A percentile compares a stretch with the other conserved stretches of the same genome.
Evolutionary conservation across 1,284 basidiomycete genomes (phyloP).

Genomic region (Leccinum solheimii): DNA sequence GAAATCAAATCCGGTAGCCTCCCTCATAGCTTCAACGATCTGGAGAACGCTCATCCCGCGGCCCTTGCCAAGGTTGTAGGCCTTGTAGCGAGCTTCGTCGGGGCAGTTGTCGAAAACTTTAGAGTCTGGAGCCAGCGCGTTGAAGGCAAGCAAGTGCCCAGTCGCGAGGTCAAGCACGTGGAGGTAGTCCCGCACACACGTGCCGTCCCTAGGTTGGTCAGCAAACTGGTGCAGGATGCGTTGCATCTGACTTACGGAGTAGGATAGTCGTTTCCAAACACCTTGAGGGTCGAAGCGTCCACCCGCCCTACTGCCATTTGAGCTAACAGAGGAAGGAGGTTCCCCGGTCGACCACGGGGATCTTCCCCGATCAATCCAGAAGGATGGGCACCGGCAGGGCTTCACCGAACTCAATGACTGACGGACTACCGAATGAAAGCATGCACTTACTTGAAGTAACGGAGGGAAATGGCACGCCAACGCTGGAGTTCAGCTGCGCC

Average conservation of each 20-base stretch:
- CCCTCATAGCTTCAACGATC: constrained; percentile 95
- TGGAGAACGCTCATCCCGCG: constrained; percentile 91
- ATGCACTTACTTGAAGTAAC: constrained; percentile 91
- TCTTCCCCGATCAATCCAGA: constrained; percentile 97
- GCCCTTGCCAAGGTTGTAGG: constrained; percentile 96
- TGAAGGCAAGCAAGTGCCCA: constrained; percentile 91
- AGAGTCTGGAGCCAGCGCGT: constrained; percentile 73
- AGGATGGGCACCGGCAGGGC: constrained; percentile 95
- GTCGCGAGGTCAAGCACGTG: constrained; percentile 95
- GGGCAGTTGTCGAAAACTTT: constrained; percentile 54
- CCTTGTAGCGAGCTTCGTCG: constrained; percentile 72
- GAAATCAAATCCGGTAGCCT: constrained; percentile 87
- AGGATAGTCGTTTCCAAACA: constrained; percentile 98
- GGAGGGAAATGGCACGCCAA: constrained; percentile 82
- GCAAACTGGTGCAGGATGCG: not conserved
- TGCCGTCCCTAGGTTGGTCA: constrained; percentile 74
- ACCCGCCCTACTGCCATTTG: constrained; percentile 96
- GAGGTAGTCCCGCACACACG: constrained; percentile 96
- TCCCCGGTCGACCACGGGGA: constrained; percentile 91
- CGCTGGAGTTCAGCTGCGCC: constrained; percentile 61
- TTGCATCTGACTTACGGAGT: constrained; percentile 63
- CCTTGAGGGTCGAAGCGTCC: constrained; percentile 78
- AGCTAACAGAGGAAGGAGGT: constrained; percentile 91
- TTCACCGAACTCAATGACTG: constrained; percentile 34
- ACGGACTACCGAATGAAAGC: not conserved